Evolutionary conservation across 1,284 basidiomycete genomes (phyloP), one percentile per base, ranked within the genome.

Genomic region (Cryptococcus jaspeensis): DNA sequence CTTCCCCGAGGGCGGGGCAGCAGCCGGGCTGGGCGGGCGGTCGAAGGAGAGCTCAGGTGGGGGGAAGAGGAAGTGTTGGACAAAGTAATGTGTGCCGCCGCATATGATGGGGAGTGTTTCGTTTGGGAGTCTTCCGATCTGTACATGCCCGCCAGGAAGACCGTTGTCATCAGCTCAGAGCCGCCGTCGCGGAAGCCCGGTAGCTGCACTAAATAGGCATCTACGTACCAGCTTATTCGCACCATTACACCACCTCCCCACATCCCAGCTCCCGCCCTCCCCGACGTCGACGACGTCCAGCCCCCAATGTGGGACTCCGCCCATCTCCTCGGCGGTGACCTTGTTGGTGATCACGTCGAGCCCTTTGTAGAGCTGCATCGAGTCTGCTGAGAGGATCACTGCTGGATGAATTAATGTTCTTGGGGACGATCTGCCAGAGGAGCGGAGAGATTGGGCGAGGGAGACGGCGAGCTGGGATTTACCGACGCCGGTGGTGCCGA

Each of bases 311-410:
- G 87, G 86, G 16, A 99, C 81, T 0, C 89, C 92, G 43, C 83
- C 80, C 75, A 84, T 87, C 76, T 99, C 93, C 32, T 82, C 79
- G 15, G 78, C 62, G 0, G 91, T 86, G 9, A 94, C 84, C 78
- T 99, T 99, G 78, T 99, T 99, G 20, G 96, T 99, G 67, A 98
- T 88, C 52, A 96, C 81, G 73, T 98, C 90, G 68, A 99, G 82
- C 0, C 95, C 94, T n/a, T 82, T 81, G 75, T 99, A 99, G 15
- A 94, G 87, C 77, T 99, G 96, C 94, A 99, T 99, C 11, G 95
- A 87, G 78, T 99, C 96, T 9, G 93, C 90, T 66, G 96, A 97
- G 71, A 99, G 88, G 63, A 98, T 83, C 1, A 67, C 51, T 3
- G 57, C 57, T 8, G 57, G 49, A 13, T 39, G 25, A 4, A 2